Base-by-base conservation (phyloP, 768 basidiomycete genomes). In the Floccularia luteovirens region DNA sequence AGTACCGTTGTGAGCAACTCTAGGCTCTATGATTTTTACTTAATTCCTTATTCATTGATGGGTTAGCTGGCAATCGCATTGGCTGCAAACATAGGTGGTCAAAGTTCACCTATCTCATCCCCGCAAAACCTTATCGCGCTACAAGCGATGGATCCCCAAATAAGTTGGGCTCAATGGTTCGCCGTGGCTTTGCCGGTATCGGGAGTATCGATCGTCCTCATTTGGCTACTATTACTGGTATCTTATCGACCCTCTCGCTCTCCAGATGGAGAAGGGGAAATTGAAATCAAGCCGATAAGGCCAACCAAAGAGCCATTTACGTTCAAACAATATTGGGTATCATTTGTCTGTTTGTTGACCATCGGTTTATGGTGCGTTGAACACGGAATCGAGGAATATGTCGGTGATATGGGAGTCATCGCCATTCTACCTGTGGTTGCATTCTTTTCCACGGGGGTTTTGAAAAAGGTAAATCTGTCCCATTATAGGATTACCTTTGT, bases 371-470 rank as follows among this genome's bases (percentile, higher is more conserved):
- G 94, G 93, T 93, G 90, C 53, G 58, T 90, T 28, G 92, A 86
- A 47, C 84, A 88, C 53, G 60, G 66, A 52, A 76, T 98, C 39
- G 78, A 93, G 54, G 59, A 66, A 4, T 65, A 66, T 34, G 71
- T 98, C 2, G 96, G 96, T 1, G 92, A 98, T 58, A 99, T 98
- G 93, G 96, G 96, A 22, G 74, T 97, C 51, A 92, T 99, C 47
- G 93, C 94, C 2, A 79, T 98, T 48, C 70, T 99, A 32, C 96
- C 94, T 0, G 72, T 98, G 32, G 71, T 97, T 4, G 84, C 85
- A 1, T 98, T 99, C 67, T 99, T 97, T 59, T 85, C 87, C 4
- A 89, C 91, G 0, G 90, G 90, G 1, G 79, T 97, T 4, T 64
- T 99, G 34, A 90, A 91, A 52, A 98, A 98, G 84, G 91, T 88